A percentile compares a stretch with the other conserved stretches of the same genome.
Evolutionary conservation across 2,329 filamentous ascomycete species (phyloP).

Genomic region (Colletotrichum siamense): DNA sequence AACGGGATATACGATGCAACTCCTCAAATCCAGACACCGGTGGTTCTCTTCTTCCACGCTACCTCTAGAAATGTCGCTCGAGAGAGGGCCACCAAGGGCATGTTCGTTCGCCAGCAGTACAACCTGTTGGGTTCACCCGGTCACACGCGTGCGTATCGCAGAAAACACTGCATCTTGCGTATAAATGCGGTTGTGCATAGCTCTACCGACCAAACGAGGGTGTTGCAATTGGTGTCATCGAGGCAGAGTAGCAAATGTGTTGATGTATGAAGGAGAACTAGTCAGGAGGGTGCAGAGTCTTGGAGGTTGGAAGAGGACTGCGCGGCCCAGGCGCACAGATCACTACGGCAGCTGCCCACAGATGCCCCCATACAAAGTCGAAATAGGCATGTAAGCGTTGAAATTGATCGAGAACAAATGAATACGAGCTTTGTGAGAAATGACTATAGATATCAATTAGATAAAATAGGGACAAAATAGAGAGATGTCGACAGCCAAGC

Average conservation of each 20-base stretch:
- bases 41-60: neutral
- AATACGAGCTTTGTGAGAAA: neutral
- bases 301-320: neutral
- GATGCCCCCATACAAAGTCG: neutral
- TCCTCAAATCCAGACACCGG: neutral
- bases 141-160: neutral
- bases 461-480: accelerated
- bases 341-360: neutral
- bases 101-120: neutral
- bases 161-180: neutral
- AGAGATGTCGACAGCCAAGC: neutral
- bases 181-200: accelerated
- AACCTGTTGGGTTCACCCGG: neutral
- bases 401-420: neutral
- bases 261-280: neutral
- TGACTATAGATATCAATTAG: neutral
- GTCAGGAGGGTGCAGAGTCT: neutral
- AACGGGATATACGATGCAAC: neutral
- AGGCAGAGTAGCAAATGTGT: neutral
- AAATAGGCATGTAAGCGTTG: neutral
- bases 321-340: neutral
- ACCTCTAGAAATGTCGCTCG: neutral
- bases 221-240: neutral
- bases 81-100: neutral
- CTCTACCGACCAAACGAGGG: neutral